Percentiles rank a stretch among this genome's conserved stretches.
These are phyloP conservation scores for Onygenales sp. DNA, from an alignment of 2,329 filamentous ascomycete genomes.

Conservation along the genomic window DNA sequence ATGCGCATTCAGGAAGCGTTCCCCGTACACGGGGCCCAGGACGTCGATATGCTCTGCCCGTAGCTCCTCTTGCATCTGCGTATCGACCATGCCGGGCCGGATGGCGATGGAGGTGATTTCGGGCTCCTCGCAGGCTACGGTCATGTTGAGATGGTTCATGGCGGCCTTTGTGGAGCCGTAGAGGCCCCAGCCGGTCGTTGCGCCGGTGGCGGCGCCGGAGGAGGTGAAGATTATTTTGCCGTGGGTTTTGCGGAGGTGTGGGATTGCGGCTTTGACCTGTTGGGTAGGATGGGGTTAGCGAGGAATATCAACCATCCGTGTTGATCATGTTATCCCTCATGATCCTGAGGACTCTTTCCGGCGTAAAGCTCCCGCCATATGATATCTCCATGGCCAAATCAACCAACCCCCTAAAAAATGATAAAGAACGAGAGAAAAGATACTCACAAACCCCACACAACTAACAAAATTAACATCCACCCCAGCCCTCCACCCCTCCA, in stretches of 20 bases:
- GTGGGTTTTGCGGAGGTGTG: slow-evolving; percentile 55
- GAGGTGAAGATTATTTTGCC: slow-evolving; percentile 71
- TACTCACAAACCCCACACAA: slow-evolving; percentile 61
- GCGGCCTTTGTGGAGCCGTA: slow-evolving; percentile 81
- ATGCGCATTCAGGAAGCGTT: slow-evolving; percentile 61
- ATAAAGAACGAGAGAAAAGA: background rate
- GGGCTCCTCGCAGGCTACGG: slow-evolving; percentile 67
- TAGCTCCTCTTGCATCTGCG: slow-evolving; percentile 79
- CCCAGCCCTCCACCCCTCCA: slow-evolving; percentile 62
- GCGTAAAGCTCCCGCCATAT: background rate
- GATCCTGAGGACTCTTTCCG: background rate
- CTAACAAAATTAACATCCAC: slow-evolving; percentile 88
- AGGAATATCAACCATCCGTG: background rate
- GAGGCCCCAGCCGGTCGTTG: slow-evolving; percentile 64
- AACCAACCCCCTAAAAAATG: background rate
- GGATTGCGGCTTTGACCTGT: slow-evolving; percentile 62
- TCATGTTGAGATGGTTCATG: slow-evolving; percentile 66
- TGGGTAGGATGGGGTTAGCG: background rate
- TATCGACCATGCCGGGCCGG: slow-evolving; percentile 74
- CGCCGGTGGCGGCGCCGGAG: slow-evolving; percentile 61
- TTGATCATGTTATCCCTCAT: background rate
- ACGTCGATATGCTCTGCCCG: slow-evolving; percentile 54
- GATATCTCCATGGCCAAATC: too few species aligned
- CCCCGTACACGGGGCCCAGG: slow-evolving; percentile 38
- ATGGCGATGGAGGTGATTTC: slow-evolving; percentile 64